These are phyloP conservation scores for Mucor mucedo DNA, from an alignment of 371 early-diverging fungal species.

Conservation along the genomic window DNA sequence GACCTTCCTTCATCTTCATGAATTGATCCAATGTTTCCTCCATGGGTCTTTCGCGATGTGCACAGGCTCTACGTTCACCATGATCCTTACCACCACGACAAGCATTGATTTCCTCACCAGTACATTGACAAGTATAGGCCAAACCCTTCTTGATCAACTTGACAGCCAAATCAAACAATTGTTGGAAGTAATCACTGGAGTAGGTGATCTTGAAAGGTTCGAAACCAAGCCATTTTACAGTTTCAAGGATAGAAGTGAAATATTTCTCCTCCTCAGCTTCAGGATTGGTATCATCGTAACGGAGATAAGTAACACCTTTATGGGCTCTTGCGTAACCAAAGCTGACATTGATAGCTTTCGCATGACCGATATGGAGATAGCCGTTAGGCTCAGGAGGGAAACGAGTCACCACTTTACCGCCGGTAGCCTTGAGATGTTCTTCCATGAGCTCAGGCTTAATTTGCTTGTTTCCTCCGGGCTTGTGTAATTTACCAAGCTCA, in stretches of 20 bases:
- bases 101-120: slow-evolving; percentile 91
- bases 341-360: slow-evolving; percentile 99
- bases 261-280: slow-evolving; percentile 97
- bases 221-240: slow-evolving; percentile 98
- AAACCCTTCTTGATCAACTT: slow-evolving; percentile 90
- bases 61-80: slow-evolving; percentile 89
- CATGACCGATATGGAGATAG: slow-evolving; percentile 99
- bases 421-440: slow-evolving; percentile 94
- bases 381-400: slow-evolving; percentile 99
- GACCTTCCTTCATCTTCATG: slow-evolving; percentile 97
- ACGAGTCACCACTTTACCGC: slow-evolving; percentile 95
- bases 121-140: slow-evolving; percentile 98
- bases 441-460: slow-evolving; percentile 90
- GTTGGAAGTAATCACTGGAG: slow-evolving; percentile 98
- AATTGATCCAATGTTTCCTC: slow-evolving; percentile 94
- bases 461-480: slow-evolving; percentile 98
- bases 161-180: slow-evolving; percentile 91
- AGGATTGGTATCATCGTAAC: slow-evolving; percentile 99
- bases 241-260: slow-evolving; percentile 95
- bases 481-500: slow-evolving; percentile 92
- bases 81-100: slow-evolving; percentile 90
- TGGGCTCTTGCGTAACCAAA: slow-evolving; percentile 97
- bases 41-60: slow-evolving; percentile 93
- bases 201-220: slow-evolving; percentile 94
- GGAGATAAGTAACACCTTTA: slow-evolving; percentile 92